A percentile compares a stretch with the other conserved stretches of the same genome.
phyloP scores from a whole-genome alignment of 164 flowering plant genomes.

The Tetrastigma voinierianum region DNA sequence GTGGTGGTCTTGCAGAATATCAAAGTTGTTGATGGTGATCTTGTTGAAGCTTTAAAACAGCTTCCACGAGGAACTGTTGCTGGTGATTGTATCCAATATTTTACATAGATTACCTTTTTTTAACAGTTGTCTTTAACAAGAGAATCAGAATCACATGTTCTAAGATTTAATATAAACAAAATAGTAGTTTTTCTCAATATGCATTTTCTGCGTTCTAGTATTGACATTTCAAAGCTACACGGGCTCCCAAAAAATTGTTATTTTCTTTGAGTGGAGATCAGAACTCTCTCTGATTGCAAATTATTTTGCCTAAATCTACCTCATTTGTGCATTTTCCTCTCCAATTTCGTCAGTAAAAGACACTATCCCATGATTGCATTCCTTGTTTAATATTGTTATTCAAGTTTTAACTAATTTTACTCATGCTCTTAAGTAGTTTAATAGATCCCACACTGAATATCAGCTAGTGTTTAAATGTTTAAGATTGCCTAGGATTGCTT shows the following conservation, averaged over 20 bases:
- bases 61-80: conserved; percentile 74
- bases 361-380: no score
- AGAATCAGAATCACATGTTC: not conserved
- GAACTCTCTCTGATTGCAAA: not conserved
- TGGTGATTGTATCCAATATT: conserved; percentile 87
- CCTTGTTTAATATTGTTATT: no score
- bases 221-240: not conserved
- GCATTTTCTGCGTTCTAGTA: not conserved
- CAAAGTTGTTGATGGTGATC: conserved; percentile 76
- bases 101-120: no score
- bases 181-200: not conserved
- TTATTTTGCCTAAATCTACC: not conserved
- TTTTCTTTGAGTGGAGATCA: not conserved
- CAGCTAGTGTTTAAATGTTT: not conserved
- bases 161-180: no score
- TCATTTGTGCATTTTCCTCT: not conserved
- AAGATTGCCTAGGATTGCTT: not conserved
- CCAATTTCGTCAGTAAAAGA: no score
- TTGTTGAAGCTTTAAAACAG: conserved; percentile 50
- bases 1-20: conserved; percentile 56
- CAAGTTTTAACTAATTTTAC: no score
- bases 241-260: not conserved
- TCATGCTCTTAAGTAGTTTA: not conserved
- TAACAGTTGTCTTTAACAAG: not conserved
- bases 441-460: not conserved